Evolutionary conservation across 208 protist genomes (phyloP).

Genomic region (Acanthamoeba culbertsoni): DNA sequence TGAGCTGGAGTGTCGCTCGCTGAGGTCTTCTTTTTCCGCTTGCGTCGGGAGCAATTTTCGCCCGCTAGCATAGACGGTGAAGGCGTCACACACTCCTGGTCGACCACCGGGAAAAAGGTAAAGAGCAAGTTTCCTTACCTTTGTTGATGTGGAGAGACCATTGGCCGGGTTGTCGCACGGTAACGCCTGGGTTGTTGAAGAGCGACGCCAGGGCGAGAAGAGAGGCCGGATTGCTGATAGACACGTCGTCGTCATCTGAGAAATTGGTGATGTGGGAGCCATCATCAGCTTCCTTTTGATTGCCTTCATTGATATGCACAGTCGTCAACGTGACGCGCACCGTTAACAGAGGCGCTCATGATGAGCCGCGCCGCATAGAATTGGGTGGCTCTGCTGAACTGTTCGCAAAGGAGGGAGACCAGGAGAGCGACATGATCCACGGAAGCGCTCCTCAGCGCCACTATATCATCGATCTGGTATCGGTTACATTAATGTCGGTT

Average conservation of each 20-base stretch:
- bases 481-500: not conserved
- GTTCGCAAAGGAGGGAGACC: not conserved
- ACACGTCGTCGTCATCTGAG: not conserved
- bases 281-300: no score
- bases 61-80: no score
- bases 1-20: no score
- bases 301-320: not conserved
- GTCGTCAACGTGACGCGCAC: not conserved
- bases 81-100: no score
- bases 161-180: not conserved
- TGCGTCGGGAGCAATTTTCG: no score
- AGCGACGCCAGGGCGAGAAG: slow-evolving; percentile 22
- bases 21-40: no score
- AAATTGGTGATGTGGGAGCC: no score
- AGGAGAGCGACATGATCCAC: not conserved
- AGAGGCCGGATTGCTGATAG: not conserved
- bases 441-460: not conserved
- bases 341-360: not conserved
- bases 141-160: not conserved
- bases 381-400: not conserved
- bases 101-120: not conserved
- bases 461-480: not conserved
- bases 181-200: not conserved
- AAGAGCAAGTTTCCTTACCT: not conserved
- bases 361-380: not conserved